Conservation (phyloP, 2,329 filamentous ascomycete species). For the Daldinia sp. region DNA sequence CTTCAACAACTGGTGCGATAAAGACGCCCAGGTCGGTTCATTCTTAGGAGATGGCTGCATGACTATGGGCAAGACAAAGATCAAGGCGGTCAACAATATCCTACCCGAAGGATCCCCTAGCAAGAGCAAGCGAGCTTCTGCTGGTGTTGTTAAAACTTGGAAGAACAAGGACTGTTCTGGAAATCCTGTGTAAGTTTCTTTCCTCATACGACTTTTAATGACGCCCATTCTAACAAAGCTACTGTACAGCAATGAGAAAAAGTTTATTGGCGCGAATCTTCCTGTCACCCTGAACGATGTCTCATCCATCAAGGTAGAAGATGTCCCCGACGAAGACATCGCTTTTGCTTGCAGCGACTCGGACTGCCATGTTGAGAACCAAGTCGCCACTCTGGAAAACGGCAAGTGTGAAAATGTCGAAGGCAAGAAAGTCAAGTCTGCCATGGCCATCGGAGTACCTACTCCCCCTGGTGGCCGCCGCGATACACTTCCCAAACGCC, state of each 20-base stretch:
- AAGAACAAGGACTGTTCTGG: slow-evolving; percentile 1
- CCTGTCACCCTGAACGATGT: slow-evolving; percentile 3
- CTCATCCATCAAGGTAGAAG: slow-evolving; percentile 26
- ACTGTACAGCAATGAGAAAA: not conserved
- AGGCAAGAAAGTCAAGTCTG: slow-evolving; percentile 26
- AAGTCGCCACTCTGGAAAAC: slow-evolving; percentile 29
- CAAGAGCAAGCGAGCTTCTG: slow-evolving; percentile 6
- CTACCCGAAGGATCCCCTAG: not conserved
- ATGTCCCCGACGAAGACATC: slow-evolving; percentile 22
- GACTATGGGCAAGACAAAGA: slow-evolving; percentile 17
- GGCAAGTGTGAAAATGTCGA: slow-evolving; percentile 25
- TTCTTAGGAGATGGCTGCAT: slow-evolving; percentile 29
- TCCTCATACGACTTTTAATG: not conserved
- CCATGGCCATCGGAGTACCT: slow-evolving; percentile 29
- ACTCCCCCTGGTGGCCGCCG: slow-evolving; percentile 9
- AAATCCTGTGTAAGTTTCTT: not conserved
- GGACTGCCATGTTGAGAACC: slow-evolving; percentile 31
- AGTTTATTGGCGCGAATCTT: not conserved
- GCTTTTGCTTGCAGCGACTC: slow-evolving; percentile 30
- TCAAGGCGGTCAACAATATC: not conserved
- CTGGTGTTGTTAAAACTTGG: slow-evolving; percentile 2
- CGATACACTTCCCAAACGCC: slow-evolving; percentile 5
- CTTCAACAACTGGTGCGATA: slow-evolving; percentile 32
- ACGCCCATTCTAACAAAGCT: not conserved
- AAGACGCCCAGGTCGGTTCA: slow-evolving; percentile 24